Evolutionary conservation across 371 early-diverging fungal species (phyloP).

Genomic region (Lichtheimia hyalospora): DNA sequence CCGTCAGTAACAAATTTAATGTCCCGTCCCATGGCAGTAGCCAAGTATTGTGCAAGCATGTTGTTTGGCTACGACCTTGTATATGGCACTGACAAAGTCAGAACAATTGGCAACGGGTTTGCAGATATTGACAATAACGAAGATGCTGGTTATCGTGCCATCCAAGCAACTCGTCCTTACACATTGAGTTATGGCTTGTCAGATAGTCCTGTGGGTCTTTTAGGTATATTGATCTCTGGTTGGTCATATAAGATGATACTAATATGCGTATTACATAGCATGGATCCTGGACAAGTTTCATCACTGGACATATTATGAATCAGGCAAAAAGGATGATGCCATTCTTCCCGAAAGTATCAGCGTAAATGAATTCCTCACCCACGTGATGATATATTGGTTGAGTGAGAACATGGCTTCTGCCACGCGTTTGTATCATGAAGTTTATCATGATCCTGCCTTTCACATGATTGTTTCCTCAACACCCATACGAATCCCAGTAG

Average conservation of each 20-base stretch:
- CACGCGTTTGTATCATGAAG: constrained; percentile 49
- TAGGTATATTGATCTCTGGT: constrained; percentile 31
- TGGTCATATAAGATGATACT: neutral
- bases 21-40: constrained; percentile 24
- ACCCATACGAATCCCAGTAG: constrained; percentile 41
- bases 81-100: constrained; percentile 14
- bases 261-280: constrained; percentile 16
- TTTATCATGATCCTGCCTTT: constrained; percentile 11
- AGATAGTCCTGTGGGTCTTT: constrained; percentile 61
- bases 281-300: constrained; percentile 71
- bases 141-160: constrained; percentile 50
- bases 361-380: constrained; percentile 55
- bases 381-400: constrained; percentile 60
- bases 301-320: constrained; percentile 46
- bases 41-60: constrained; percentile 31
- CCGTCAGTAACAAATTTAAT: constrained; percentile 26
- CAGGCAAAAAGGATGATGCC: constrained; percentile 19
- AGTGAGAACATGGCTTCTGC: constrained; percentile 64
- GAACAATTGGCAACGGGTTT: constrained; percentile 15
- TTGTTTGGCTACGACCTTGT: constrained; percentile 25
- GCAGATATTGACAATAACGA: constrained; percentile 23
- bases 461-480: too few relatives aligned
- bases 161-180: constrained; percentile 59
- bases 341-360: constrained; percentile 43
- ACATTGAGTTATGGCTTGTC: constrained; percentile 57